phyloP scores from a whole-genome alignment of 257 asterid species.

The Coffea canephora region DNA sequence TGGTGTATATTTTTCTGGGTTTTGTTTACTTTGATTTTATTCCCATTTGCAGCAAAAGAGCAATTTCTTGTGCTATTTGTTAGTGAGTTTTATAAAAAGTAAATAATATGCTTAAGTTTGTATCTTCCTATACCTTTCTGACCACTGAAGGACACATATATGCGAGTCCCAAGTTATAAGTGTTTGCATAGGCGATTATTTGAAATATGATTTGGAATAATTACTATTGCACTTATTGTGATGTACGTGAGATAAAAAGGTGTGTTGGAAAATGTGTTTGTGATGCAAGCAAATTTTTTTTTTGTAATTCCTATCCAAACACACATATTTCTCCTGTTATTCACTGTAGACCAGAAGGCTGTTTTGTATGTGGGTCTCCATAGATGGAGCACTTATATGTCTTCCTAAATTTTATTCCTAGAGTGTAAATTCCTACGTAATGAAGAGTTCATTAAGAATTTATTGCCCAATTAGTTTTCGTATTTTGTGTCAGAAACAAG shows the following conservation, averaged over 20 bases:
- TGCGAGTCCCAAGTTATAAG: background rate
- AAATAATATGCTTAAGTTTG: background rate
- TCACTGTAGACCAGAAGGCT: background rate
- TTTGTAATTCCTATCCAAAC: too few relatives aligned
- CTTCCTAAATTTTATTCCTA: background rate
- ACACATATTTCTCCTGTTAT: background rate
- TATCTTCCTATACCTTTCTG: background rate
- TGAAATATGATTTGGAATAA: too few relatives aligned
- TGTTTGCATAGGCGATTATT: too few relatives aligned
- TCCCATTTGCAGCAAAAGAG: too few relatives aligned
- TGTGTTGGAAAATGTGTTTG: too few relatives aligned
- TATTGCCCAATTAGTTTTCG: background rate
- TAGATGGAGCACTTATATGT: background rate
- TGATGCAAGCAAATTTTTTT: too few relatives aligned
- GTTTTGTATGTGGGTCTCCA: too few relatives aligned
- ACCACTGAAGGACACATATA: background rate
- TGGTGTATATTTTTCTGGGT: background rate
- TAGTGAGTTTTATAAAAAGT: background rate
- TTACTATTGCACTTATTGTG: too few relatives aligned
- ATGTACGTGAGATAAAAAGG: too few relatives aligned
- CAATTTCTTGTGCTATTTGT: background rate
- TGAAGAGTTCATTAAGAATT: background rate
- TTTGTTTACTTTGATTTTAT: background rate
- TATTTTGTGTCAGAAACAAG: background rate
- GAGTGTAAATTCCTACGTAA: background rate